These are phyloP conservation scores for Lentinula detonsa DNA, from an alignment of 768 basidiomycete genomes.

Conservation along the genomic window DNA sequence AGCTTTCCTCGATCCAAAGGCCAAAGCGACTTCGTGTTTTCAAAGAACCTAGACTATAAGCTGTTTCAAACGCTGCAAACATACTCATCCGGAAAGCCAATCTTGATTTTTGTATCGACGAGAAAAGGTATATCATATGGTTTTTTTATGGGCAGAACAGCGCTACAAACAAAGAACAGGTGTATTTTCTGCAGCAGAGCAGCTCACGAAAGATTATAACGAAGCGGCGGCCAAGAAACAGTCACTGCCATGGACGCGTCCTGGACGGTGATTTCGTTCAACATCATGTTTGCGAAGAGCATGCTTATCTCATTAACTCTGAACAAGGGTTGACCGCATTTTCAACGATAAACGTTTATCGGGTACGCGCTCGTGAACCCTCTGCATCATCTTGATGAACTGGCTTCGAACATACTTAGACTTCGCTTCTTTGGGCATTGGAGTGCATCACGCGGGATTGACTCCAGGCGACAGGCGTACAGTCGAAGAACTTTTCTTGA, in stretches of 20 bases:
- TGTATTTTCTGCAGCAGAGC: conserved; percentile 65
- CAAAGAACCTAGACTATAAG: conserved; percentile 61
- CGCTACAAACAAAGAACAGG: conserved; percentile 25
- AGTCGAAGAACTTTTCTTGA: conserved; percentile 70
- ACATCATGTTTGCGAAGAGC: too few relatives aligned
- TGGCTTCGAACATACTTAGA: conserved; percentile 25
- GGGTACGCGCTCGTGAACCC: conserved; percentile 30
- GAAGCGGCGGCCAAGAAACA: conserved; percentile 43
- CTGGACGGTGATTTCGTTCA: conserved; percentile 37
- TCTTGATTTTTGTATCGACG: conserved; percentile 84
- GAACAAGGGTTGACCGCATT: conserved; percentile 40
- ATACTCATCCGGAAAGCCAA: conserved; percentile 75
- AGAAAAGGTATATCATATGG: conserved; percentile 55
- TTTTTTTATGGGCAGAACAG: too few relatives aligned
- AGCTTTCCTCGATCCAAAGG: conserved; percentile 56
- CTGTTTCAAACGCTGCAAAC: conserved; percentile 68
- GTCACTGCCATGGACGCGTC: conserved; percentile 63
- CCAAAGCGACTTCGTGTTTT: conserved; percentile 78
- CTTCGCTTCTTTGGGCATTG: conserved; percentile 70
- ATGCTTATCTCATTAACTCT: neutral
- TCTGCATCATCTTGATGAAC: too few relatives aligned
- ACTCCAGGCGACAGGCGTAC: conserved; percentile 62
- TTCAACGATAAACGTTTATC: conserved; percentile 68
- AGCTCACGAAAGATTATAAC: conserved; percentile 66
- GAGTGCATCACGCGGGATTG: conserved; percentile 90